phyloP scores from a whole-genome alignment of 257 asterid genomes.

The Scutellaria baicalensis region DNA sequence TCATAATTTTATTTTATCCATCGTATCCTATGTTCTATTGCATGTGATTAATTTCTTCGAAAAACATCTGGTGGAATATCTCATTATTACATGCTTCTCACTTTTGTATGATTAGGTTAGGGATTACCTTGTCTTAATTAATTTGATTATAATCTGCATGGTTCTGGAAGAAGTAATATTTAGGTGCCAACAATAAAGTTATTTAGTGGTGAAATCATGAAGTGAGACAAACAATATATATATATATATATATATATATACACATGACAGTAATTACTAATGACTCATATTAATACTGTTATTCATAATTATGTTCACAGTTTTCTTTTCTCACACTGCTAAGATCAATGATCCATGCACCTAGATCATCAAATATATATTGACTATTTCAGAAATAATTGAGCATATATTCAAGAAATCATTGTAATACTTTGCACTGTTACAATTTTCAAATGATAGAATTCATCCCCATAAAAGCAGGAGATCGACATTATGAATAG shows the following conservation, averaged over 20 bases:
- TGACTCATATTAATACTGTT: neutral
- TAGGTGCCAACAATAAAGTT: neutral
- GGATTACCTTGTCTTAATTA: constrained; percentile 1
- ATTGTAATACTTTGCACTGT: neutral
- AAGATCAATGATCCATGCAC: neutral
- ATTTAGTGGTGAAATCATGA: neutral
- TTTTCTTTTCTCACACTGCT: constrained; percentile 1
- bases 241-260: neutral
- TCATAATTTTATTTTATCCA: neutral
- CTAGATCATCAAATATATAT: neutral
- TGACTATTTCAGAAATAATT: constrained; percentile 1
- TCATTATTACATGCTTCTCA: neutral
- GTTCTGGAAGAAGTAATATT: neutral
- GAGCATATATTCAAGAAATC: neutral
- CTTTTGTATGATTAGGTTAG: neutral
- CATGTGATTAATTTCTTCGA: neutral
- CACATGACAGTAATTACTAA: neutral
- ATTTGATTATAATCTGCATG: neutral
- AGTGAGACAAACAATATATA: neutral
- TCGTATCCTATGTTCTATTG: neutral
- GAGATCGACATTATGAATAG: neutral
- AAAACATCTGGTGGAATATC: neutral
- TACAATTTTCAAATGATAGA: too few species aligned
- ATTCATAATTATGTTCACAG: neutral
- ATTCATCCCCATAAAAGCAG: neutral